Evolutionary conservation across 2,329 filamentous ascomycete species (phyloP), one percentile per base, ranked within the genome.

Genomic region (Talaromyces sp.): DNA sequence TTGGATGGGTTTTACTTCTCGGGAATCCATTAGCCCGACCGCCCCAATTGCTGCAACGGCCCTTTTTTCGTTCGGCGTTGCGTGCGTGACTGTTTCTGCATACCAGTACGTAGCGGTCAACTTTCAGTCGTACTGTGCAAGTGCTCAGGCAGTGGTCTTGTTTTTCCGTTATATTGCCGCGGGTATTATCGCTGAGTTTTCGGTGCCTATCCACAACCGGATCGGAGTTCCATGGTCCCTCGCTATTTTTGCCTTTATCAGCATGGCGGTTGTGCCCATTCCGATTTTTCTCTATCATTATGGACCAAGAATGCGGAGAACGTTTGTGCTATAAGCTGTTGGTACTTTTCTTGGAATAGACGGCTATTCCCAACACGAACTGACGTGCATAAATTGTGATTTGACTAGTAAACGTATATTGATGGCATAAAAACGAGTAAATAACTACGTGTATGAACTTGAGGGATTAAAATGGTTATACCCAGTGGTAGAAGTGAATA

Each of bases 61-160:
- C 4, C 28, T 54, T 31, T 44, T 28, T 16, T 57, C 55, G 34
- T 57, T 27, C 36, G 55, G 36, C 33, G 55, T 57, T 12, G 55
- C 44, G 12, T 57, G 55, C 36, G 23, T 57, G 27, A 30, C 23
- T 12, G 18, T 57, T 14, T 47, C 55, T 9, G 36, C 31, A 18
- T 57, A 30, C 18, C 55, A 57, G n/a, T 57, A 57, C 28, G 55
- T 40, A 14, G 30, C 34, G 31, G 55, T 47, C 14, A 57, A 34
- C 23, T 57, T 57, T n/a, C 36, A 57, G 55, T 57, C 23, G 10
- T 57, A 57, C 27, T 34, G 28, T 57, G 33, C 55, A 8, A 57
- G 55, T 57, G 55, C 55, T 6, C 55, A 57, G 34, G 55, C 55
- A 7, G 36, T 34, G 44, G 55, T 57, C 18, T 30, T 47, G 23